Percentiles rank a stretch among this genome's conserved stretches.
phyloP scores from a whole-genome alignment of 306 rosid species.

The Aeschynomene evenia region DNA sequence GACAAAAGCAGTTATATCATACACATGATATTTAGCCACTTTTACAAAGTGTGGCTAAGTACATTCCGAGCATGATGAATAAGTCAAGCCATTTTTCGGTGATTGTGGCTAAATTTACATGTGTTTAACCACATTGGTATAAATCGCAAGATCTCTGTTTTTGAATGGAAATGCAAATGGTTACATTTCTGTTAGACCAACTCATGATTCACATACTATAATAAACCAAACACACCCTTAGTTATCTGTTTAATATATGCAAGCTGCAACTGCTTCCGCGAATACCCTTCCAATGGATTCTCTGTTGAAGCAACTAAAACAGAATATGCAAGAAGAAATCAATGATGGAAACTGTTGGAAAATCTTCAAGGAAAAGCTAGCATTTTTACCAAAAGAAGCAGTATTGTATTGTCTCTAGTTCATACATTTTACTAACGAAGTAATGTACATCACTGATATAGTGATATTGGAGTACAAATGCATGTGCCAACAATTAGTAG shows the following conservation, averaged over 20 bases:
- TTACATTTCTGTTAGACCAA: too few species aligned
- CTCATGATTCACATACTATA: too few species aligned
- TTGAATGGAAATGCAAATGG: too few species aligned
- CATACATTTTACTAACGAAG: constrained; percentile 17
- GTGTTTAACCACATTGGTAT: too few species aligned
- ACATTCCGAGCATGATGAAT: too few species aligned
- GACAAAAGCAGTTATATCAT: too few species aligned
- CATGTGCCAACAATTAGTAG: neutral
- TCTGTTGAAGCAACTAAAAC: neutral
- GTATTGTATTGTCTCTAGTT: constrained; percentile 21
- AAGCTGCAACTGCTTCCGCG: neutral
- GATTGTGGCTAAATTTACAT: too few species aligned
- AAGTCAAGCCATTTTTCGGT: too few species aligned
- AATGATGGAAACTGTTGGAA: neutral
- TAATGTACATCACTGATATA: constrained; percentile 16
- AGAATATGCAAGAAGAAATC: neutral
- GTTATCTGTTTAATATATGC: neutral
- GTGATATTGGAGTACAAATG: constrained; percentile 9
- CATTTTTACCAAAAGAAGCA: neutral
- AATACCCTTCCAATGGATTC: neutral
- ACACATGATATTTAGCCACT: too few species aligned
- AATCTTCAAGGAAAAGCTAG: neutral
- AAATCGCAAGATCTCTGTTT: too few species aligned
- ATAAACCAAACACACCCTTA: too few species aligned
- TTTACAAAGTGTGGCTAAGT: too few species aligned